Conservation (phyloP, 2,329 filamentous ascomycete genomes). For the Exophiala viscosa region DNA sequence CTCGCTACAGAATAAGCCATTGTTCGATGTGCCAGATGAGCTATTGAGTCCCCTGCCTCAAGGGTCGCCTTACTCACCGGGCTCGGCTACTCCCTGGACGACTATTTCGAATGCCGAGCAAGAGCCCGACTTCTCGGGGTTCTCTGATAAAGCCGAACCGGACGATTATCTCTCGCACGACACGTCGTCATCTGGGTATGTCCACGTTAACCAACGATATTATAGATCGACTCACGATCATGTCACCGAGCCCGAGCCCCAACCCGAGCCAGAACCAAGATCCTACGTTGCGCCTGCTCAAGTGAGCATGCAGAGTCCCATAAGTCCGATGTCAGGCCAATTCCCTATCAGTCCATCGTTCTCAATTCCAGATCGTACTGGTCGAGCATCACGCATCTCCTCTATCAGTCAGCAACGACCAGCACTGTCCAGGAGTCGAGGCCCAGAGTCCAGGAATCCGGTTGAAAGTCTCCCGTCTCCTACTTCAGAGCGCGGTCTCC, state of each 20-base stretch:
- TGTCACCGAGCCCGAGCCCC: no score
- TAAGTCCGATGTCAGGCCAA: no score
- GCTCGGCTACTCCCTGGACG: background rate
- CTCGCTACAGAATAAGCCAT: background rate
- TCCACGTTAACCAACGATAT: background rate
- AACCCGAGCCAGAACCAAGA: no score
- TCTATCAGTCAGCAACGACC: no score
- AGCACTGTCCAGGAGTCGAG: no score
- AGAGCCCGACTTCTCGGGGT: background rate
- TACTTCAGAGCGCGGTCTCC: no score
- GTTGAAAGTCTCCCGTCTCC: background rate
- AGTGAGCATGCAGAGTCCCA: no score
- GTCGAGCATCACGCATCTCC: no score
- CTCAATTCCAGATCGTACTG: no score
- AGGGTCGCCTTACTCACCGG: background rate
- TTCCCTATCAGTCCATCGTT: no score
- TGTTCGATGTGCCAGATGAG: constrained; percentile 2
- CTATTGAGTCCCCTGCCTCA: background rate
- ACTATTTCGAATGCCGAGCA: background rate
- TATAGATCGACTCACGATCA: background rate
- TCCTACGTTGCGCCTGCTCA: no score
- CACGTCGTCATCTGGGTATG: background rate
- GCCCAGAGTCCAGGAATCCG: background rate
- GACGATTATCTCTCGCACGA: background rate
- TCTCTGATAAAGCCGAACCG: background rate